Evolutionary conservation across 352 stramenopile species (phyloP).

Genomic region (Achlya hypogyna): DNA sequence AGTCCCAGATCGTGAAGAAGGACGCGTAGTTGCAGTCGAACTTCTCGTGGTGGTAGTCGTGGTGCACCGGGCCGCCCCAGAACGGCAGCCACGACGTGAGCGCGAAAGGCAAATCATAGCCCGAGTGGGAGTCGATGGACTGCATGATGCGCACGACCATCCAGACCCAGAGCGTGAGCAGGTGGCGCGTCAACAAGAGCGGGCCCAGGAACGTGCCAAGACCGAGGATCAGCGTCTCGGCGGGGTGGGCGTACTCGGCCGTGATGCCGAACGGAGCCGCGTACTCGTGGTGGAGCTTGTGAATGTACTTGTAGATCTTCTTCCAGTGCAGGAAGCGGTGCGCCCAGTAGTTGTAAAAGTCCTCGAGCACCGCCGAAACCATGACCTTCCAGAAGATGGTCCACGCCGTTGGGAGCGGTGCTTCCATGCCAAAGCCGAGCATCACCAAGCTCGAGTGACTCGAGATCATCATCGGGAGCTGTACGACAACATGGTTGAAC

Average conservation of each 20-base stretch:
- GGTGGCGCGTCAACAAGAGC: slow-evolving; percentile 19
- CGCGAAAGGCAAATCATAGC: slow-evolving; percentile 15
- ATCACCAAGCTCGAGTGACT: slow-evolving; percentile 8
- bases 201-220: slow-evolving; percentile 21
- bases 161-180: slow-evolving; percentile 22
- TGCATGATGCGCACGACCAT: slow-evolving; percentile 20
- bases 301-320: slow-evolving; percentile 25
- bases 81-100: slow-evolving; percentile 19
- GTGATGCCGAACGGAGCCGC: slow-evolving; percentile 21
- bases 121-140: slow-evolving; percentile 20
- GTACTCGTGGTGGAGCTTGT: slow-evolving; percentile 22
- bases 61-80: slow-evolving; percentile 20
- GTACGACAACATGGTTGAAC: slow-evolving; percentile 21
- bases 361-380: slow-evolving; percentile 17
- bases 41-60: slow-evolving; percentile 24
- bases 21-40: slow-evolving; percentile 23
- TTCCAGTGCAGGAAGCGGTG: slow-evolving; percentile 24
- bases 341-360: slow-evolving; percentile 23
- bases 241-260: slow-evolving; percentile 21
- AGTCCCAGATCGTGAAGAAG: slow-evolving; percentile 23
- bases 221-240: slow-evolving; percentile 18
- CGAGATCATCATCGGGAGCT: slow-evolving; percentile 20
- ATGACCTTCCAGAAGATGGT: slow-evolving; percentile 21
- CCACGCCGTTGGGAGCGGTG: slow-evolving; percentile 8
- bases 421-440: slow-evolving; percentile 21